phyloP scores from a whole-genome alignment of 1,139 yeast species.

The Hyphopichia wangnamkhiaoensis region DNA sequence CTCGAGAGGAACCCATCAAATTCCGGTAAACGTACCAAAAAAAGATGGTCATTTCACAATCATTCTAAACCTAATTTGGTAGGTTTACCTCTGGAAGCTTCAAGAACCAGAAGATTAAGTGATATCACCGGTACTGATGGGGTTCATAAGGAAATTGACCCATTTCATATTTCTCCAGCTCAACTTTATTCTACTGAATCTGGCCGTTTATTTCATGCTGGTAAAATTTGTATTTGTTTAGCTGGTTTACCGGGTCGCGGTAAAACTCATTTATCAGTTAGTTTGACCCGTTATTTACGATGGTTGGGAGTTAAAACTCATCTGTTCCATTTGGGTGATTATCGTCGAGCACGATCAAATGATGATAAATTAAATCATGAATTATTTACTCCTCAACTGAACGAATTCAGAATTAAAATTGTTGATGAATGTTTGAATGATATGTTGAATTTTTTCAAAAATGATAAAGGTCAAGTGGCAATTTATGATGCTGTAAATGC shows the following conservation, averaged over 20 bases:
- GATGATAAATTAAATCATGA: constrained; percentile 63
- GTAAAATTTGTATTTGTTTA: constrained; percentile 83
- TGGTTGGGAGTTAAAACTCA: constrained; percentile 96
- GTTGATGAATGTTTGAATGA: constrained; percentile 69
- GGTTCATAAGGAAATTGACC: constrained; percentile 54
- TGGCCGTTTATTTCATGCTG: constrained; percentile 92
- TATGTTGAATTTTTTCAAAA: constrained; percentile 67
- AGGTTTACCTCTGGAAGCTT: constrained; percentile 30
- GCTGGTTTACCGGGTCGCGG: constrained; percentile 98
- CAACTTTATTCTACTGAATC: constrained; percentile 89
- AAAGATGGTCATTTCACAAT: constrained; percentile 48
- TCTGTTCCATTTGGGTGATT: constrained; percentile 90
- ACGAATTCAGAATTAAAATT: constrained; percentile 57
- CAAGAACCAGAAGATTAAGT: constrained; percentile 34
- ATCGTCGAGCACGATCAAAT: constrained; percentile 64
- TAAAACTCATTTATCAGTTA: constrained; percentile 88
- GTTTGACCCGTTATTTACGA: constrained; percentile 84
- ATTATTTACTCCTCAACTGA: constrained; percentile 65
- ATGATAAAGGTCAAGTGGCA: constrained; percentile 87
- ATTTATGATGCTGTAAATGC: constrained; percentile 96
- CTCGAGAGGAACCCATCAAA: constrained; percentile 24
- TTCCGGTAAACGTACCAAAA: constrained; percentile 34
- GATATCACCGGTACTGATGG: constrained; percentile 51
- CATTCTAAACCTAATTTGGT: constrained; percentile 39
- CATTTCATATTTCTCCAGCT: constrained; percentile 68